Evolutionary conservation across 2,329 filamentous ascomycete species (phyloP).

Genomic region (Blastomyces gilchristii): DNA sequence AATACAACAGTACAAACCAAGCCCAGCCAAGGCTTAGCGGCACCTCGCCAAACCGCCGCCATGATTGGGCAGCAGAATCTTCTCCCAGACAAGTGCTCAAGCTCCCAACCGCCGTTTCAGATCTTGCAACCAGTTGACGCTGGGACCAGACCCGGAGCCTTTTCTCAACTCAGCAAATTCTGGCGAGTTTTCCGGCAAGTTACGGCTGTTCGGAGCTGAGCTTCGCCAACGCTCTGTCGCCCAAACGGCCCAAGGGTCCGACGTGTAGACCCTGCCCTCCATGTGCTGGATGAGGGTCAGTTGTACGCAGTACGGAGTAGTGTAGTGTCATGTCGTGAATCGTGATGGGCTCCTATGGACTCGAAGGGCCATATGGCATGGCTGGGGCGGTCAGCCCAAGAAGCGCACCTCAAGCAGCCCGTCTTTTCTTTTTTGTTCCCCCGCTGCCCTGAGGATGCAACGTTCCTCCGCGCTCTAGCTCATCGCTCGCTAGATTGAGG

Average conservation of each 20-base stretch:
- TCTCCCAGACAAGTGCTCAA: neutral
- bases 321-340: too few relatives aligned
- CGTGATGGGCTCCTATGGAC: too few relatives aligned
- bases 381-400: neutral
- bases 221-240: neutral
- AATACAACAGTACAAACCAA: too few relatives aligned
- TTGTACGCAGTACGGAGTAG: too few relatives aligned
- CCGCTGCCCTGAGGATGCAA: neutral
- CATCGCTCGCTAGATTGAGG: neutral
- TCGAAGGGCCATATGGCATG: neutral
- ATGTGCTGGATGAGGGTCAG: neutral
- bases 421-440: neutral
- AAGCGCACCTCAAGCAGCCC: neutral
- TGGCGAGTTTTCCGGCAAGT: slow-evolving; percentile 13
- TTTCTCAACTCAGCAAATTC: slow-evolving; percentile 19
- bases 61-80: neutral
- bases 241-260: neutral
- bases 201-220: neutral
- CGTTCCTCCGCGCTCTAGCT: neutral
- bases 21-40: neutral
- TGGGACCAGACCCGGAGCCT: slow-evolving; percentile 8
- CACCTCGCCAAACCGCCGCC: slow-evolving; percentile 3
- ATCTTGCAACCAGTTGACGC: slow-evolving; percentile 3
- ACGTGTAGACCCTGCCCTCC: neutral
- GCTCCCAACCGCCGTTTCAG: slow-evolving; percentile 9